Evolutionary conservation across 2,329 filamentous ascomycete species (phyloP).

Genomic region (Calonectria henricotiae): DNA sequence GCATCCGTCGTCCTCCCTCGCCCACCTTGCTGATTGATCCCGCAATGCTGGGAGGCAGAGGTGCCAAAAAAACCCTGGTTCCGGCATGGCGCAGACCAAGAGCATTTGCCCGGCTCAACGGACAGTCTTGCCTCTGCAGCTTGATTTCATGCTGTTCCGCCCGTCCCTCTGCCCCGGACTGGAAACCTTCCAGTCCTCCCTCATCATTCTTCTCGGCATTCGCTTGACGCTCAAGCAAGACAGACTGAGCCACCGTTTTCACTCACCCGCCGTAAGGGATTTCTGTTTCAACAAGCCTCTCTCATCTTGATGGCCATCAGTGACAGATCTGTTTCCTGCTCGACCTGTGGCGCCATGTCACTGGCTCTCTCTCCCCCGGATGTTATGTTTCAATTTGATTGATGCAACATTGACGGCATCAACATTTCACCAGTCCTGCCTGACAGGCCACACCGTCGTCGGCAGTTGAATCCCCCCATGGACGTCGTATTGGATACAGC

Average conservation of each 20-base stretch:
- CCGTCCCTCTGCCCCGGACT: not conserved
- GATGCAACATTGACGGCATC: slow-evolving; percentile 25
- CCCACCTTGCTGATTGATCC: not conserved
- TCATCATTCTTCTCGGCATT: slow-evolving; percentile 1
- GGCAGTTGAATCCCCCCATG: slow-evolving; percentile 1
- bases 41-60: not conserved
- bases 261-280: not conserved
- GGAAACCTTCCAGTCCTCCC: slow-evolving; percentile 10
- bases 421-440: slow-evolving; percentile 11
- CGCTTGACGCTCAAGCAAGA: not conserved
- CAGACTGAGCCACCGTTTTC: slow-evolving; percentile 13
- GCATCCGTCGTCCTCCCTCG: not conserved
- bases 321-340: slow-evolving; percentile 1
- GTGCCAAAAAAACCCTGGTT: not conserved
- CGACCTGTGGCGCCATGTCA: slow-evolving; percentile 3
- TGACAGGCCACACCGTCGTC: not conserved
- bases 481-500: too few relatives aligned
- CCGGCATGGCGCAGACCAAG: not conserved
- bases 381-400: slow-evolving; percentile 24
- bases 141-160: not conserved
- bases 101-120: not conserved
- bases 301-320: not conserved
- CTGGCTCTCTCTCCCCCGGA: not conserved
- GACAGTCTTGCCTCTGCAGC: not conserved
- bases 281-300: slow-evolving; percentile 6